Evolutionary conservation across 2,329 filamentous ascomycete species (phyloP), one percentile per base, ranked within the genome.

Genomic region (Ciborinia camelliae): DNA sequence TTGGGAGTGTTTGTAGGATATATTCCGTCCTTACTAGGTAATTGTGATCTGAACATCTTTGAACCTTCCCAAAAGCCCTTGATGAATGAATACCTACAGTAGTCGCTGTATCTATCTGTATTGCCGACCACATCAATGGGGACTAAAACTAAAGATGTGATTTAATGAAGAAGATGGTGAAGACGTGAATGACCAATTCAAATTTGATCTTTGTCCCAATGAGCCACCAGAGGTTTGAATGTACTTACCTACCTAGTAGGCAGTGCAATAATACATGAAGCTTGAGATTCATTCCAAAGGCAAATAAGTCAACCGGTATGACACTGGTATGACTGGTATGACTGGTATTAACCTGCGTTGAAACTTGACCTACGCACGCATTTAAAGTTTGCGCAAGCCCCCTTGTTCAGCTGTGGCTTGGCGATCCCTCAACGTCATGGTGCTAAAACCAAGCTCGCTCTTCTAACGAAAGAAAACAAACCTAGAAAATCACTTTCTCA

Each of bases 351-450:
- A n/a, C n/a, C n/a, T n/a, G n/a, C n/a, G n/a, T n/a, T n/a, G n/a
- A n/a, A n/a, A n/a, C n/a, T n/a, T n/a, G n/a, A n/a, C n/a, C n/a
- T n/a, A n/a, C n/a, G n/a, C n/a, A n/a, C n/a, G 58, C 41, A n/a
- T 26, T 45, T 47, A 26, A 58, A 28, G 58, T 54, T 54, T 43
- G 47, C 23, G 30, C 48, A 39, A 32, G 37, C 60, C 61, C 61
- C 60, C 41, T 57, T 43, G 61, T 45, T 57, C 47, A 39, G 5
- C 48, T 62, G 59, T 62, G 35, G 59, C 35, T 62, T 62, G 47
- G 47, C 26, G 47, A 52, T 63, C 51, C 23, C 61, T 63, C 61
- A 63, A 63, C 61, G 61, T 63, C 61, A 63, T 63, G 61, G 37
- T 63, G 28, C 7, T 57, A 57, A 52, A 55, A 57, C 51, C 61